These are phyloP conservation scores for Marsdenia floribunda DNA, from an alignment of 257 asterid genomes.

Conservation along the genomic window DNA sequence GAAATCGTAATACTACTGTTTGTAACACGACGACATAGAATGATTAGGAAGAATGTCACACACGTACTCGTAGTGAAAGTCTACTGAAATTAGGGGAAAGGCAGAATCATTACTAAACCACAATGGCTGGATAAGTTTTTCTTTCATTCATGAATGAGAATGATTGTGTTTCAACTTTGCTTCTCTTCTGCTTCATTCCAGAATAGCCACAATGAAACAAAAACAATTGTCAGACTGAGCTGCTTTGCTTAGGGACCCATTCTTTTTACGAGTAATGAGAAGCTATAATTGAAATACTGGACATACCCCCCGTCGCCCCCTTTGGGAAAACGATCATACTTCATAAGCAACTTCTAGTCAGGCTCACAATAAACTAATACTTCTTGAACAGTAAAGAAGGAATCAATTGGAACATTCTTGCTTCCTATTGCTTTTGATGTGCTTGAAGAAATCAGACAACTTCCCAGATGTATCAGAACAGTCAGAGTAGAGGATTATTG, in stretches of 20 bases:
- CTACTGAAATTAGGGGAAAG: slow-evolving; percentile 1
- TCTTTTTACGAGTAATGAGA: slow-evolving; percentile 6
- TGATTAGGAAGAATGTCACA: slow-evolving; percentile 17
- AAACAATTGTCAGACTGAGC: slow-evolving; percentile 2
- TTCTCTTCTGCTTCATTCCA: slow-evolving; percentile 2
- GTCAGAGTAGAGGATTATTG: background rate
- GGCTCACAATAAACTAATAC: background rate
- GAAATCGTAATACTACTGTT: background rate
- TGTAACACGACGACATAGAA: slow-evolving; percentile 7
- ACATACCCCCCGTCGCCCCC: background rate
- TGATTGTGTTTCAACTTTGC: slow-evolving; percentile 26
- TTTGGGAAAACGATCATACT: no score
- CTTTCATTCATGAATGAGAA: slow-evolving; percentile 17
- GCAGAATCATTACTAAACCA: slow-evolving; percentile 15
- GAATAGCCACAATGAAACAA: background rate
- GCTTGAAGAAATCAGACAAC: background rate
- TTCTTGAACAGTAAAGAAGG: background rate
- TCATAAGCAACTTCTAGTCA: background rate
- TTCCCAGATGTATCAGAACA: background rate
- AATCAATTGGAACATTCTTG: background rate
- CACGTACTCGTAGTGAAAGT: background rate
- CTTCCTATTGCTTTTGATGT: background rate
- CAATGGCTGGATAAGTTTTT: slow-evolving; percentile 14
- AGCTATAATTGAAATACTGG: background rate
- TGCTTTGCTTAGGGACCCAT: slow-evolving; percentile 9